phyloP scores from a whole-genome alignment of 2,329 filamentous ascomycete genomes.

The Ceratocystis smalleyi region DNA sequence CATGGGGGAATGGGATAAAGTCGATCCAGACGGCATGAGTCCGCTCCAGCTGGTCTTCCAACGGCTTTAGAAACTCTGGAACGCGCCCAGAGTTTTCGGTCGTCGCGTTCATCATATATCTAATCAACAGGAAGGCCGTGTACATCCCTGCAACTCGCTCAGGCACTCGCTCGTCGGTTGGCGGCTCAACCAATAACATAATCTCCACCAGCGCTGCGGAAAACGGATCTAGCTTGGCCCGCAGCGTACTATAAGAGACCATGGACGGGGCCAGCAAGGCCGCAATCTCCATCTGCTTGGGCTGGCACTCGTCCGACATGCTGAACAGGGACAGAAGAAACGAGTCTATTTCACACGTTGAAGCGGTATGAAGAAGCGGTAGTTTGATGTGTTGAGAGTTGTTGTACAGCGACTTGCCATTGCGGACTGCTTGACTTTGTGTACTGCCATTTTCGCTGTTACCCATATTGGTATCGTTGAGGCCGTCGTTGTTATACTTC shows the following conservation, averaged over 20 bases:
- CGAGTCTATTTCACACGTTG: conserved; percentile 14
- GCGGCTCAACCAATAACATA: conserved; percentile 58
- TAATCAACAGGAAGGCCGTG: conserved; percentile 73
- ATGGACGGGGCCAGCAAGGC: conserved; percentile 6
- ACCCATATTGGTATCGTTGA: background rate
- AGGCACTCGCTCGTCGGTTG: conserved; percentile 49
- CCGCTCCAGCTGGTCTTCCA: conserved; percentile 46
- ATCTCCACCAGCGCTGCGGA: conserved; percentile 80
- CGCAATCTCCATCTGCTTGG: conserved; percentile 13
- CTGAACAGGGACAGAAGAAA: conserved; percentile 11
- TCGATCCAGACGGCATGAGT: conserved; percentile 72
- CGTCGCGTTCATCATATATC: conserved; percentile 70
- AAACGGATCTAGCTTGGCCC: conserved; percentile 30
- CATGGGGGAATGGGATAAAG: conserved; percentile 60
- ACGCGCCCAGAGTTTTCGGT: conserved; percentile 64
- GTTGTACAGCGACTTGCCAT: background rate
- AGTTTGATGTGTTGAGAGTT: conserved; percentile 5
- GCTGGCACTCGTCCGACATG: conserved; percentile 4
- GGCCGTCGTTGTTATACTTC: background rate
- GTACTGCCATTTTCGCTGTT: conserved; percentile 3
- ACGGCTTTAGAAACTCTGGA: conserved; percentile 56
- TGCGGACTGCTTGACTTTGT: background rate
- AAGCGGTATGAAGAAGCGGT: conserved; percentile 6
- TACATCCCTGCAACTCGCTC: conserved; percentile 73
- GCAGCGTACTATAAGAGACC: conserved; percentile 4